Evolutionary conservation across 441 rosid species (phyloP).

Genomic region (Hura crepitans): DNA sequence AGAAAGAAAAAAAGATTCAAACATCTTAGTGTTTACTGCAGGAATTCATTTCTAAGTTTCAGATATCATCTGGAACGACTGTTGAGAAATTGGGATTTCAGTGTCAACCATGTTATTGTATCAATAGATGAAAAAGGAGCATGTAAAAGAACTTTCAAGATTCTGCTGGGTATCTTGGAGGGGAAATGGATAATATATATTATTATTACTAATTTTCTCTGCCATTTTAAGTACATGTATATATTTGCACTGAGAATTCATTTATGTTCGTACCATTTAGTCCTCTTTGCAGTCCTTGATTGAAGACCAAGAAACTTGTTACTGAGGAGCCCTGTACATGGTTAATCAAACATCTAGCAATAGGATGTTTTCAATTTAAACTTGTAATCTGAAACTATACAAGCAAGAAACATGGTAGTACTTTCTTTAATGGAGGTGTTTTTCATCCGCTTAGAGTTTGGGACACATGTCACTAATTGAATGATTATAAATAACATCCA

Average conservation of each 20-base stretch:
- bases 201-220: conserved; percentile 5
- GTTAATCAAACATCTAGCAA: background rate
- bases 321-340: conserved; percentile 40
- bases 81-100: conserved; percentile 61
- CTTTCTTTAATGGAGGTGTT: background rate
- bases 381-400: background rate
- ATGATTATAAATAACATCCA: background rate
- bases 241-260: background rate
- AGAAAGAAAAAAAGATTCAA: background rate
- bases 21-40: conserved; percentile 31
- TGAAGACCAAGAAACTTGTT: conserved; percentile 44
- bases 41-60: conserved; percentile 58
- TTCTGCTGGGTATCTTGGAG: conserved; percentile 79
- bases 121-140: conserved; percentile 80
- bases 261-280: background rate
- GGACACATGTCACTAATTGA: background rate
- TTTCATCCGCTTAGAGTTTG: background rate
- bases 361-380: background rate
- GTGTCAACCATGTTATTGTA: conserved; percentile 77
- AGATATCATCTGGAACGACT: conserved; percentile 43
- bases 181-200: conserved; percentile 86
- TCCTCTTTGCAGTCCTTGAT: conserved; percentile 39
- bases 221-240: conserved; percentile 1
- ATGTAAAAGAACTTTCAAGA: conserved; percentile 81
- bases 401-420: no score